phyloP scores from a whole-genome alignment of 1,284 basidiomycete genomes.

The Coriolopsis trogii region DNA sequence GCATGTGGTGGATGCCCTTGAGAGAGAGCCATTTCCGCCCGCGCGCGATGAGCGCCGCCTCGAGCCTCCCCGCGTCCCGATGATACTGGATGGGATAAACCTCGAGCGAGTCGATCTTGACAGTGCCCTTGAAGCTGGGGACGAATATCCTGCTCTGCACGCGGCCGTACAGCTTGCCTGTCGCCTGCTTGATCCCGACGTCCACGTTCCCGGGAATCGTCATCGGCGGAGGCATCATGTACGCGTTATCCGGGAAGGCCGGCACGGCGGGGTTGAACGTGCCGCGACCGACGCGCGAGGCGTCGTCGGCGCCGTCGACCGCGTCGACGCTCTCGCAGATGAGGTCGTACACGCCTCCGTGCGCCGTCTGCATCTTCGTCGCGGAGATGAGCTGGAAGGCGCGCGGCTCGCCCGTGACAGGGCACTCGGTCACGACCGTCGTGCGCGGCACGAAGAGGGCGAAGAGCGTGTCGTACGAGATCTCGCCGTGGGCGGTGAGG shows the following conservation, averaged over 20 bases:
- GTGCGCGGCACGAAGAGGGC: slow-evolving; percentile 54
- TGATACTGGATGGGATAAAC: slow-evolving; percentile 56
- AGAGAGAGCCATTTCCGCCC: slow-evolving; percentile 55
- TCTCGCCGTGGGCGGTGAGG: slow-evolving; percentile 53
- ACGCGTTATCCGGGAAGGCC: background rate
- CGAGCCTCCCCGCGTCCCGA: slow-evolving; percentile 39
- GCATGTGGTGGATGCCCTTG: slow-evolving; percentile 55
- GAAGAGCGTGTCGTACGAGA: slow-evolving; percentile 56
- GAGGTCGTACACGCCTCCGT: slow-evolving; percentile 41
- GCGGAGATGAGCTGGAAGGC: slow-evolving; percentile 46
- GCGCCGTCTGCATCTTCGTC: slow-evolving; percentile 34
- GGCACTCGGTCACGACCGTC: slow-evolving; percentile 49
- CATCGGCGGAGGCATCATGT: background rate
- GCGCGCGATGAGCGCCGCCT: slow-evolving; percentile 42
- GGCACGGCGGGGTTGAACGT: slow-evolving; percentile 7
- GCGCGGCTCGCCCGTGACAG: slow-evolving; percentile 50
- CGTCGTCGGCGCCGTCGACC: slow-evolving; percentile 37
- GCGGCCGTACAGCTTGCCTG: slow-evolving; percentile 35
- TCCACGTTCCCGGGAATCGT: background rate
- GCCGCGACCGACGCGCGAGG: background rate
- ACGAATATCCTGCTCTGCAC: slow-evolving; percentile 45
- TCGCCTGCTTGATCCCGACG: slow-evolving; percentile 10
- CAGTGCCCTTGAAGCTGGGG: slow-evolving; percentile 46
- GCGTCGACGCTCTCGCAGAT: slow-evolving; percentile 51
- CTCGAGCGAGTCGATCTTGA: slow-evolving; percentile 50